Conservation (phyloP, 495 filamentous ascomycete species). For the Pseudotulostoma volvatum region DNA sequence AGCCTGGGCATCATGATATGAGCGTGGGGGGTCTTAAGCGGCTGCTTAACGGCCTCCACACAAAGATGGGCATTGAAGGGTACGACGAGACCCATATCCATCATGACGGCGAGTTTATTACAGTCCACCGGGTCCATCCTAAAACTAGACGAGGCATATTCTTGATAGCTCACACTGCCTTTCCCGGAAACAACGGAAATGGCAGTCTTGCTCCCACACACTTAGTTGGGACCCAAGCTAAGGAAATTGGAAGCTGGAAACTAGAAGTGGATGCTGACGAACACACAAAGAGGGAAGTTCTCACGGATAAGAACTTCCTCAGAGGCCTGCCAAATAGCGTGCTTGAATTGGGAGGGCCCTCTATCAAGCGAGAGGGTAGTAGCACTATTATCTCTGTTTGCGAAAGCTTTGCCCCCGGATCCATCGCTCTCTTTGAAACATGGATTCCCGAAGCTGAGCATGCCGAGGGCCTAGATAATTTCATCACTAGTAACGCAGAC, state of each 20-base stretch:
- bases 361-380: conserved; percentile 45
- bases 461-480: conserved; percentile 61
- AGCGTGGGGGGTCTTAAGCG: conserved; percentile 85
- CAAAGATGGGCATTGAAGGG: conserved; percentile 79
- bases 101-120: conserved; percentile 89
- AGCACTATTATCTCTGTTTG: conserved; percentile 71
- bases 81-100: conserved; percentile 94
- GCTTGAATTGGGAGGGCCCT: conserved; percentile 50
- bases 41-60: conserved; percentile 82
- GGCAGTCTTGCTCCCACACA: conserved; percentile 59
- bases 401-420: conserved; percentile 73
- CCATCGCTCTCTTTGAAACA: conserved; percentile 88
- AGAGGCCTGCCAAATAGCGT: conserved; percentile 70
- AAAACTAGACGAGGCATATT: conserved; percentile 83
- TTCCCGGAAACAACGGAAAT: conserved; percentile 67
- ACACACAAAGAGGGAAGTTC: conserved; percentile 42
- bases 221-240: conserved; percentile 56
- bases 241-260: conserved; percentile 73
- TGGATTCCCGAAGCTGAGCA: conserved; percentile 79
- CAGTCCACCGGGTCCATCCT: conserved; percentile 87
- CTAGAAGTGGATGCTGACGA: conserved; percentile 64
- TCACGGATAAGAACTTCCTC: conserved; percentile 52
- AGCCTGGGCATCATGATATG: conserved; percentile 44
- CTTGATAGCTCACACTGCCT: conserved; percentile 87
- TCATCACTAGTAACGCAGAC: conserved; percentile 64